phyloP scores from a whole-genome alignment of 257 asterid species.

The Forsythia viridissima region DNA sequence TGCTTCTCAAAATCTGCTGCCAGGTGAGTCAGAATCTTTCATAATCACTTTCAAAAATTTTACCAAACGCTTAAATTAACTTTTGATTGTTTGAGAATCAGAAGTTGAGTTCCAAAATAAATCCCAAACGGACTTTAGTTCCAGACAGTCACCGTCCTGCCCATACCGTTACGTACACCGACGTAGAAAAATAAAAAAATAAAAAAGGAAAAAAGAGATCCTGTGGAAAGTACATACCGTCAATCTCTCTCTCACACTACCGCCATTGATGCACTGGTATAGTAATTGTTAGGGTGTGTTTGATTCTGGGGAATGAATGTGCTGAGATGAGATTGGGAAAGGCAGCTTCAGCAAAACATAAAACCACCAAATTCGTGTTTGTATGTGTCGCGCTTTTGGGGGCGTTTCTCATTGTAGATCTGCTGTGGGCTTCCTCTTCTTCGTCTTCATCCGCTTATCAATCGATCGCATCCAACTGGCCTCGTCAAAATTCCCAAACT shows the following conservation, averaged over 20 bases:
- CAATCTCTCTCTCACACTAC: not conserved
- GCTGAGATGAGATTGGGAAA: constrained; percentile 38
- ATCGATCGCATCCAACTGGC: constrained; percentile 30
- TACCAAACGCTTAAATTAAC: no score
- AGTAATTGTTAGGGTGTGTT: not conserved
- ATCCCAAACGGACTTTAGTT: no score
- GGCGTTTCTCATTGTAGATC: constrained; percentile 62
- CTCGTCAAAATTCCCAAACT: constrained; percentile 25
- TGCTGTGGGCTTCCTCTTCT: constrained; percentile 74
- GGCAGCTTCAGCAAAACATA: constrained; percentile 33
- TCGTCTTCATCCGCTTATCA: constrained; percentile 26
- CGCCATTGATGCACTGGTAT: not conserved
- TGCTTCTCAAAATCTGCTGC: no score
- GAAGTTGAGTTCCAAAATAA: no score
- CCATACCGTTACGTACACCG: no score
- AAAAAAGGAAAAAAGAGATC: not conserved
- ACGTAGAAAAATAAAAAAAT: no score
- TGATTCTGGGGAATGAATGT: not conserved
- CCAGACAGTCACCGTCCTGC: no score
- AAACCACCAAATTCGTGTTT: constrained; percentile 51
- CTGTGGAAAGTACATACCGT: not conserved
- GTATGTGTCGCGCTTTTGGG: constrained; percentile 58
- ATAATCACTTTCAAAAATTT: no score
- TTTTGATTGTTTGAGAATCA: no score
- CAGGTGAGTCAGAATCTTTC: no score